These are phyloP conservation scores for Porcisia deanei DNA, from an alignment of 208 protist genomes.

Conservation along the genomic window DNA sequence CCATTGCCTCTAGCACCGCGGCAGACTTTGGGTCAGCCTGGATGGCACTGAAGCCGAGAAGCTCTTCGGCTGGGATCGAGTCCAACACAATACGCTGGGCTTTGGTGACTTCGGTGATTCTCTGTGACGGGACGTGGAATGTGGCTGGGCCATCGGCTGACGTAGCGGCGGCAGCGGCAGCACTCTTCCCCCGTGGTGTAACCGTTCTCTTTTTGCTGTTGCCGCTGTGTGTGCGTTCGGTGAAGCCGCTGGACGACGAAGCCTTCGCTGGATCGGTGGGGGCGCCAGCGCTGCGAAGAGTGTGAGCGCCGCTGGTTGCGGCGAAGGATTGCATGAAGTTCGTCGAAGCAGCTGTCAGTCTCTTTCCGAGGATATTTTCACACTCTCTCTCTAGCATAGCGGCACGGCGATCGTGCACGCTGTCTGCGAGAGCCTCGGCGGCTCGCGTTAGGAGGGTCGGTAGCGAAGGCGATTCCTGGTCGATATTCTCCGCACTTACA, in stretches of 20 bases:
- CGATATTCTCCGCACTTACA: not conserved
- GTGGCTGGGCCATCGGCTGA: not conserved
- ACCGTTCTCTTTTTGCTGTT: not conserved
- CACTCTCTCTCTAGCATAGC: conserved; percentile 15
- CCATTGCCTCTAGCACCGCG: conserved; percentile 7
- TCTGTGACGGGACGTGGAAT: not conserved
- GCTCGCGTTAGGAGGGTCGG: conserved; percentile 48
- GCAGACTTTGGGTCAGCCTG: not conserved
- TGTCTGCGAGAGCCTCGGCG: conserved; percentile 39
- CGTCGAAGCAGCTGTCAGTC: conserved; percentile 1
- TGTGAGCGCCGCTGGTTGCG: not conserved
- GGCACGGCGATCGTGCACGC: conserved; percentile 12
- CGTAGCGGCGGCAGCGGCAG: not conserved
- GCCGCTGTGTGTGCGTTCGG: not conserved
- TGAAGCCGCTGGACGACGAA: not conserved
- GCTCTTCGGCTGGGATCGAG: conserved; percentile 7
- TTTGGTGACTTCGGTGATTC: not conserved
- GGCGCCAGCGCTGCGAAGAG: not conserved
- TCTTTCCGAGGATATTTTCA: conserved; percentile 18
- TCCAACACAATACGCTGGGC: conserved; percentile 18
- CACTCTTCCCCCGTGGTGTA: conserved; percentile 4
- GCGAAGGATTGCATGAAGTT: conserved; percentile 1
- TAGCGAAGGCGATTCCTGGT: conserved; percentile 37
- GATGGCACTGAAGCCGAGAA: conserved; percentile 23
- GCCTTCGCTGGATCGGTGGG: not conserved